phyloP scores from a whole-genome alignment of 116 monocot species.

The Papilionanthe hybrid region DNA sequence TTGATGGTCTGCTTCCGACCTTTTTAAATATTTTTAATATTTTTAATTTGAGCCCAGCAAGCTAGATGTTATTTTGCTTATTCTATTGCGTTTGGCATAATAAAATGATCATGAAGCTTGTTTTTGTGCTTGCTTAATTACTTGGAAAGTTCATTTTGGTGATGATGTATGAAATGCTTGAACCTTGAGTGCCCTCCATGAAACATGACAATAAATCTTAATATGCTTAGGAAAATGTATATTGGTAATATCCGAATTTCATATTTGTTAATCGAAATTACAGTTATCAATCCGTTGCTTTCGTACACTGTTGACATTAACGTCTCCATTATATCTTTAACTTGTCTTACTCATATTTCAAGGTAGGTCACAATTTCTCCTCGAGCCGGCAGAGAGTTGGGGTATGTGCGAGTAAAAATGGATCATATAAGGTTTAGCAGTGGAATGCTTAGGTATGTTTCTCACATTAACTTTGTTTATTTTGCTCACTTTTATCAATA shows the following conservation, averaged over 20 bases:
- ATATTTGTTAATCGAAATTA: not conserved
- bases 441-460: conserved; percentile 79
- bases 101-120: not conserved
- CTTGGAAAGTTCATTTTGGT: no score
- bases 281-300: not conserved
- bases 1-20: not conserved
- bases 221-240: not conserved
- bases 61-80: not conserved
- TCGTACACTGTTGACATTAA: not conserved
- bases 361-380: conserved; percentile 71
- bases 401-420: conserved; percentile 83
- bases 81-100: not conserved
- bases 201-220: not conserved
- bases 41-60: no score
- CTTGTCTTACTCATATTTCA: not conserved
- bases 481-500: not conserved
- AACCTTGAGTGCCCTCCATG: not conserved
- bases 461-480: not conserved
- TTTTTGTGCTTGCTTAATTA: not conserved
- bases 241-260: not conserved
- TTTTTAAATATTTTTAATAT: not conserved
- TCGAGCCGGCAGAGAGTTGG: conserved; percentile 83
- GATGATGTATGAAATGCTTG: not conserved
- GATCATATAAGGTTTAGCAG: conserved; percentile 71
- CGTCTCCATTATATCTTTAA: not conserved